Conservation (phyloP, 73 alveolate genomes). For the Blepharisma japonicum region DNA sequence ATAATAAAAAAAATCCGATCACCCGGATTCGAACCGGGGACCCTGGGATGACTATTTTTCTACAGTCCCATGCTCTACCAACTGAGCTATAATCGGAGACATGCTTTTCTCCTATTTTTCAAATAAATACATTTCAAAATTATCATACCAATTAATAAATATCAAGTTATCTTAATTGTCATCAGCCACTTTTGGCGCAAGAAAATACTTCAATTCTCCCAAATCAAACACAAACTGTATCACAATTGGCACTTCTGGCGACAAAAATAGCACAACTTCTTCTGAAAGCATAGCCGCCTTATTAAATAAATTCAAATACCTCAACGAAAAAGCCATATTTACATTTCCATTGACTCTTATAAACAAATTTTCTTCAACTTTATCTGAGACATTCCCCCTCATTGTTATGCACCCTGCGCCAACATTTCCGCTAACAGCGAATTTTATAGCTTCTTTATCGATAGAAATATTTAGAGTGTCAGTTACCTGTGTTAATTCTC, state of each 20-base stretch:
- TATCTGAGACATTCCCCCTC: slow-evolving; percentile 52
- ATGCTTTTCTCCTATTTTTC: too few relatives aligned
- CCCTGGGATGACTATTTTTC: too few relatives aligned
- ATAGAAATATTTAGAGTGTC: slow-evolving; percentile 89
- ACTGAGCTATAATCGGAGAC: too few relatives aligned
- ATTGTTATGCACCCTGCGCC: slow-evolving; percentile 91
- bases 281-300: slow-evolving; percentile 89
- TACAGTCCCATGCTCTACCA: too few relatives aligned
- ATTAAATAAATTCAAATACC: slow-evolving; percentile 95
- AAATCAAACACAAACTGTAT: slow-evolving; percentile 88
- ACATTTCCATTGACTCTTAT: slow-evolving; percentile 60
- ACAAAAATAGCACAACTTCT: slow-evolving; percentile 77
- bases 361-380: neutral
- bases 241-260: slow-evolving; percentile 90
- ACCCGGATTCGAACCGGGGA: too few relatives aligned
- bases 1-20: too few relatives aligned
- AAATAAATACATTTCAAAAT: too few relatives aligned
- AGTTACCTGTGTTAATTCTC: slow-evolving; percentile 79
- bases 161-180: slow-evolving; percentile 33
- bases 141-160: neutral
- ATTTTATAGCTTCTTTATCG: slow-evolving; percentile 68
- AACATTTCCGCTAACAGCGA: slow-evolving; percentile 89
- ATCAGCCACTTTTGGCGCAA: slow-evolving; percentile 97
- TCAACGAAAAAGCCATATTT: slow-evolving; percentile 85
- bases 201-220: slow-evolving; percentile 91